Base-by-base conservation (phyloP, 371 early-diverging fungal species). In the Lichtheimia corymbifera region DNA sequence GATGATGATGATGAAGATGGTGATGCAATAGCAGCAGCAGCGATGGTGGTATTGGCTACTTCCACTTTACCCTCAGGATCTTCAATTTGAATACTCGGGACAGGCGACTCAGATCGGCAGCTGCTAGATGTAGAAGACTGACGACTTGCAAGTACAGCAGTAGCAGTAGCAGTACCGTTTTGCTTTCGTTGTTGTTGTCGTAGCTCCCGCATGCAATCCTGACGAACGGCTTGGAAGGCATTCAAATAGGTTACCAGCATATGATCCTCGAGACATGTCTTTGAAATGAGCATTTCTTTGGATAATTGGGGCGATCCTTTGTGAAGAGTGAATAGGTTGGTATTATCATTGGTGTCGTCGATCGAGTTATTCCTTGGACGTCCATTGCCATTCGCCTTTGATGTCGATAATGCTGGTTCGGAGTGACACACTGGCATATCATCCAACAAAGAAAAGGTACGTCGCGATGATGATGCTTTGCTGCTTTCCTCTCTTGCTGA, bases 181-280 rank as follows among this genome's bases (percentile, higher is more conserved):
- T 56, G 15, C 13, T 30, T 20, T 27, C 42, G 41, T 11, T 55
- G 44, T 20, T 35, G 18, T 15, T 55, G 49, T 9, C 35, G 53
- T 14, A 62, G 17, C 50, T 54, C 62, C 6, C 73, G 76, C 74
- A 77, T 76, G 52, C 78, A 72, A 30, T 72, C 71, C 43, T 76
- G 71, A 6, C 76, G 64, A 7, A 64, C 81, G 25, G 62, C 68
- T 53, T 77, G 78, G 17, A 77, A 74, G 6, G 78, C 77, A 17
- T 69, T 75, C 28, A 80, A 59, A 57, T 80, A 80, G 25, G 76
- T 80, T 5, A 80, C 76, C 15, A 80, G 68, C 78, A 72, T 72
- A 65, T 80, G 81, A 41, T 80, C 81, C 52, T 80, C 78, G 1
- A 80, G 58, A 47, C 78, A 80, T 0, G 81, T 76, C 52, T 76